A percentile compares a stretch with the other conserved stretches of the same genome.
These are phyloP conservation scores for Moringa oleifera DNA, from an alignment of 345 rosid species.

Conservation along the genomic window DNA sequence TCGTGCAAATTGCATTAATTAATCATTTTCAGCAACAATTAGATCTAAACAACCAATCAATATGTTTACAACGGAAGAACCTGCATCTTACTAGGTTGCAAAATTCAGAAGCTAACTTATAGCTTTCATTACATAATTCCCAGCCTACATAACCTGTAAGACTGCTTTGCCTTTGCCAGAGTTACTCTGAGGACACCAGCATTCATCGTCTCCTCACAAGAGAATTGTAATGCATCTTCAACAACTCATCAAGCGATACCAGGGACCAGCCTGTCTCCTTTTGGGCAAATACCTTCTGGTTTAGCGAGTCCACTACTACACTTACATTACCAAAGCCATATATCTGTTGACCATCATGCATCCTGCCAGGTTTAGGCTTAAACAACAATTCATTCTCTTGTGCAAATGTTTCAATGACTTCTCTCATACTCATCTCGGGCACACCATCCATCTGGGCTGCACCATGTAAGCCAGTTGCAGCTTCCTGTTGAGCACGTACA, in stretches of 20 bases:
- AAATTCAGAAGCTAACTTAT: too few relatives aligned
- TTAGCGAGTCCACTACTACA: constrained; percentile 57
- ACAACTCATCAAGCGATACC: constrained; percentile 64
- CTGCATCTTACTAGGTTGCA: too few relatives aligned
- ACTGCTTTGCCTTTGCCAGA: neutral
- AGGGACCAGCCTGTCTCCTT: constrained; percentile 64
- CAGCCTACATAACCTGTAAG: too few relatives aligned
- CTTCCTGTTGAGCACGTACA: constrained; percentile 38
- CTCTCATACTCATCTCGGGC: constrained; percentile 67
- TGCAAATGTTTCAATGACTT: constrained; percentile 77
- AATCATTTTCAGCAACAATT: too few relatives aligned
- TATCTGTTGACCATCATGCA: constrained; percentile 74
- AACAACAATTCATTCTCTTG: constrained; percentile 75
- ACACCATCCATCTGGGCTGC: constrained; percentile 32
- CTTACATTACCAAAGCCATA: constrained; percentile 84
- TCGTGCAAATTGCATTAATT: too few relatives aligned
- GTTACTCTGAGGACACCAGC: neutral
- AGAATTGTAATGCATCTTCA: constrained; percentile 65
- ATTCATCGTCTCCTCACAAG: constrained; percentile 41
- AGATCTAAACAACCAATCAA: too few relatives aligned
- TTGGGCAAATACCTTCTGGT: constrained; percentile 69
- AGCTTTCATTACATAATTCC: too few relatives aligned
- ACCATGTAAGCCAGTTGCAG: constrained; percentile 28
- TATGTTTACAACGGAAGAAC: too few relatives aligned
- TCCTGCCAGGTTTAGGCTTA: constrained; percentile 74